Percentiles rank a stretch among this genome's conserved stretches.
These are phyloP conservation scores for Mortierella sp. DNA, from an alignment of 371 early-diverging fungal species.

Conservation along the genomic window DNA sequence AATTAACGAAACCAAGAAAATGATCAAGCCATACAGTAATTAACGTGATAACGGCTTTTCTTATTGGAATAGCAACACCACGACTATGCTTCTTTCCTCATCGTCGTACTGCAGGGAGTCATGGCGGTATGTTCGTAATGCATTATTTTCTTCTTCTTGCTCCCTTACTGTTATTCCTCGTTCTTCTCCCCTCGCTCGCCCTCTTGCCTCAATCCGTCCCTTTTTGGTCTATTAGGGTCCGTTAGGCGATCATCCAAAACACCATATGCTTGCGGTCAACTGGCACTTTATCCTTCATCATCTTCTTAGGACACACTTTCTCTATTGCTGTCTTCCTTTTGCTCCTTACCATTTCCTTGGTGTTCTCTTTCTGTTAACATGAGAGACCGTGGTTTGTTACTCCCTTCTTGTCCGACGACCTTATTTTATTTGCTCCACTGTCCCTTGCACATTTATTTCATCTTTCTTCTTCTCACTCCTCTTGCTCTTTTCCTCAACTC, in stretches of 20 bases:
- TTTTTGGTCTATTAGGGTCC: background rate
- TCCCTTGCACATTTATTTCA: background rate
- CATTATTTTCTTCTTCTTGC: background rate
- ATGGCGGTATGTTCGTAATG: background rate
- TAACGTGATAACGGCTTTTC: background rate
- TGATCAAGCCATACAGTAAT: background rate
- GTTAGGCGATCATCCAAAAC: background rate
- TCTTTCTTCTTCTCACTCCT: background rate
- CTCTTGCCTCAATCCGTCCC: background rate
- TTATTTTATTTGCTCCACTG: background rate
- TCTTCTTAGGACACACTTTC: background rate
- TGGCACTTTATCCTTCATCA: background rate
- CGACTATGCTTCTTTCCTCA: background rate
- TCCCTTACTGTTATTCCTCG: background rate
- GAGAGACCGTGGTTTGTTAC: background rate
- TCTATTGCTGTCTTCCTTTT: no score
- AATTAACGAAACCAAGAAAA: background rate
- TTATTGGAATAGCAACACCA: background rate
- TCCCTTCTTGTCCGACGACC: background rate
- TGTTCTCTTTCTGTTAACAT: background rate
- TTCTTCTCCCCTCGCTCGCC: background rate
- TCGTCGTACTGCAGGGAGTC: background rate
- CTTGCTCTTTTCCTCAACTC: background rate
- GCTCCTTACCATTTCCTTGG: no score
- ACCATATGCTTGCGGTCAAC: background rate